Evolutionary conservation across 306 rosid genomes (phyloP), one percentile per base, ranked within the genome.

Genomic region (Corylus americana): DNA sequence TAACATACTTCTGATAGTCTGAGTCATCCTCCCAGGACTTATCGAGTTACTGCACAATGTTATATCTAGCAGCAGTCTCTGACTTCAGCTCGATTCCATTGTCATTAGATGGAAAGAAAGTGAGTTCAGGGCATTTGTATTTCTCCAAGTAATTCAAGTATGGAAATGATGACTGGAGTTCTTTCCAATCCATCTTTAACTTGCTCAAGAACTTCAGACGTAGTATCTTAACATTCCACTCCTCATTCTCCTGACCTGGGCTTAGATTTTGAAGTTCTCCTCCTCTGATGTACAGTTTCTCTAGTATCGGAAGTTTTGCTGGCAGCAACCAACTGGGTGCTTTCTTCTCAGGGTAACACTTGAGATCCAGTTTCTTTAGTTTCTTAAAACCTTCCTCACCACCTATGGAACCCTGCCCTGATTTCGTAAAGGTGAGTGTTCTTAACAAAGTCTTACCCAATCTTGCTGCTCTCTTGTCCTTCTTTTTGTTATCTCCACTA

Each of bases 271-370:
- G 5, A 20, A 82, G 75, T 5, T 3, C 10, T 17, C 81, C 85
- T 63, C 72, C 85, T 18, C 85, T 35, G 54, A 82, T 54, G 20
- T 73, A 55, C 44, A 77, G 76, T 57, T 82, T 82, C 75, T 74
- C 47, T 29, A 82, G 48, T 0, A 8, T 7, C 20, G 0, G 0
- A 39, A 29, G 49, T 0, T 77, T 11, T 7, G 0, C 17, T 0
- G 64, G 55, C 14, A 10, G 35, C 57, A 77, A 31, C 75, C 75
- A 82, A 4, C 70, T 5, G 3, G 81, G 73, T 13, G 74, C 39
- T 1, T 11, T 6, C 1, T 10, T 11, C 11, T 0, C 0, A 20
- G 82, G 85, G 70, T 42, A 82, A 22, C 69, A 77, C 18, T 73
- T 78, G 35, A 82, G 82, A 39, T 63, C 54, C 47, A 82, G 61